Conservation (phyloP, 1,284 basidiomycete species). For the Heterobasidion annosum region DNA sequence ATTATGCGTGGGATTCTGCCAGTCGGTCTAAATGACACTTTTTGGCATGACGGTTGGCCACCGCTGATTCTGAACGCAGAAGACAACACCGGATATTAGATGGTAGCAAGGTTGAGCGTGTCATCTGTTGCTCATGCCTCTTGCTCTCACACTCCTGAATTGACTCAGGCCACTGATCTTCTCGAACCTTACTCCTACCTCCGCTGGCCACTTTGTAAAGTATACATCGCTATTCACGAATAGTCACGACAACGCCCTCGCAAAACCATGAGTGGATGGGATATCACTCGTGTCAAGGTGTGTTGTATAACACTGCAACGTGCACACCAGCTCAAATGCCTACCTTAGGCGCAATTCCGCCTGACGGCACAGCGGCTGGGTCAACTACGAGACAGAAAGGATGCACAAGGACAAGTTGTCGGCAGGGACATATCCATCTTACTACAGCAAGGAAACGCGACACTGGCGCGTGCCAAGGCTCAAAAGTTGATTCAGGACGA, state of each 20-base stretch:
- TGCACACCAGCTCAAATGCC: not conserved
- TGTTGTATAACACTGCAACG: not conserved
- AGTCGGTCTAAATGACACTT: not conserved
- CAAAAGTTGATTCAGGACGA: constrained; percentile 60
- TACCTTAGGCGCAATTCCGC: constrained; percentile 47
- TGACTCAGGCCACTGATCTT: not conserved
- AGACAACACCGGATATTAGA: not conserved
- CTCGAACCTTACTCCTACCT: too few species aligned
- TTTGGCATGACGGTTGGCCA: not conserved
- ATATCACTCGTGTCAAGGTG: constrained; percentile 17
- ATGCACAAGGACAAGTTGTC: constrained; percentile 50
- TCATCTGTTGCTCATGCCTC: not conserved
- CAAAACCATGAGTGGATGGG: constrained; percentile 10
- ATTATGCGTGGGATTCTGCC: too few species aligned
- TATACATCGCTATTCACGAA: not conserved
- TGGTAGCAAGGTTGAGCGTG: not conserved
- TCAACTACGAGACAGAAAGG: constrained; percentile 59
- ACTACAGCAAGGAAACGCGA: constrained; percentile 49
- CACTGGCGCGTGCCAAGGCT: constrained; percentile 58
- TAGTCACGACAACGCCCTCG: not conserved
- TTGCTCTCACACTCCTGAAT: not conserved
- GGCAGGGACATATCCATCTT: constrained; percentile 59
- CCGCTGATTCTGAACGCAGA: not conserved
- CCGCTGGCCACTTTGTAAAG: too few species aligned
- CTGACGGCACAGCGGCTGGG: constrained; percentile 55